Evolutionary conservation across 192 early-diverging fungal species (phyloP).

Genomic region (Tieghemiomyces parasiticus): DNA sequence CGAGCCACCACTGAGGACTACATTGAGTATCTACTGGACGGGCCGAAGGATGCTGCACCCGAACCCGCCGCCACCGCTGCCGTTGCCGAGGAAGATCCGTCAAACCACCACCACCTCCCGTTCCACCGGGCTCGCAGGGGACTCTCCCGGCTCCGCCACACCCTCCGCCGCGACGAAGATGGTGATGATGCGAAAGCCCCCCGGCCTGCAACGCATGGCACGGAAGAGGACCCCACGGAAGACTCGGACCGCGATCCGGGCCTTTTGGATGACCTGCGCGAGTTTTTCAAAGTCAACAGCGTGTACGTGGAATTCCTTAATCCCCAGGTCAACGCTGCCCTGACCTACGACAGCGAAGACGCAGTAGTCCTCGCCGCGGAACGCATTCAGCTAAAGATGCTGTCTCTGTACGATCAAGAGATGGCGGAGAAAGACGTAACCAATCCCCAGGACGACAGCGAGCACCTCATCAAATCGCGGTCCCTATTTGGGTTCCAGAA

Average conservation of each 20-base stretch:
- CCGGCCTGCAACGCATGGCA: background rate
- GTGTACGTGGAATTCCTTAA: slow-evolving; percentile 32
- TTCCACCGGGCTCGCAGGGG: background rate
- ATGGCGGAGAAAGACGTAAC: slow-evolving; percentile 5
- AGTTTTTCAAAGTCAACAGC: slow-evolving; percentile 25
- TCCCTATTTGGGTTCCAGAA: slow-evolving; percentile 29
- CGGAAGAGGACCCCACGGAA: no score
- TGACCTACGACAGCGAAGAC: slow-evolving; percentile 12
- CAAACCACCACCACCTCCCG: background rate
- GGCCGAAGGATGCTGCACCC: background rate
- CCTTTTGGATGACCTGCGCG: slow-evolving; percentile 29
- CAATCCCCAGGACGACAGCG: slow-evolving; percentile 20
- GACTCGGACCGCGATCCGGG: background rate
- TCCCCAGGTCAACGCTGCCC: slow-evolving; percentile 30
- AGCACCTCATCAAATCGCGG: slow-evolving; percentile 33
- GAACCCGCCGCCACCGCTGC: background rate
- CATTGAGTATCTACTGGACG: background rate
- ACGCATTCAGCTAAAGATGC: slow-evolving; percentile 16
- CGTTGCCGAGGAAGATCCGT: no score
- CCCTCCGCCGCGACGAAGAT: background rate
- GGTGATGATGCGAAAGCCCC: no score
- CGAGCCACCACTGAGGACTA: slow-evolving; percentile 9
- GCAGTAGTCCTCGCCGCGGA: slow-evolving; percentile 21
- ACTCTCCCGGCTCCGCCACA: background rate
- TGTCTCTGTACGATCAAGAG: slow-evolving; percentile 13